phyloP scores from a whole-genome alignment of 2,329 filamentous ascomycete genomes.

The Didymella pinodella region DNA sequence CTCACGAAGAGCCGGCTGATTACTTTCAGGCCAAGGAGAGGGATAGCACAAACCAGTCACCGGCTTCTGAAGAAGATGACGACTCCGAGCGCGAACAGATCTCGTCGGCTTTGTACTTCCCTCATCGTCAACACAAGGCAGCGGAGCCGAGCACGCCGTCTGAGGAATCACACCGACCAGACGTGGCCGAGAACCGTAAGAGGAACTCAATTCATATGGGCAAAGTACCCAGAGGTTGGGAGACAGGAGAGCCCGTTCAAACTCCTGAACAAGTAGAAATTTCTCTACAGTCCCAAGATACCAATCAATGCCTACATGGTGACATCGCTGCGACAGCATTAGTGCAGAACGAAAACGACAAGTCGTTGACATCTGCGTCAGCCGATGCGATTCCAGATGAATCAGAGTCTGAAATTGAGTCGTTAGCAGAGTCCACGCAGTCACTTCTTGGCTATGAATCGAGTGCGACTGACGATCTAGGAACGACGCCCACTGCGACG shows the following conservation, averaged over 20 bases:
- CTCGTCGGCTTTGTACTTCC: slow-evolving; percentile 83
- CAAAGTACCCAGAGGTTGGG: slow-evolving; percentile 41
- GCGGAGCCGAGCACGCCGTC: slow-evolving; percentile 47
- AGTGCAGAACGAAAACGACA: slow-evolving; percentile 50
- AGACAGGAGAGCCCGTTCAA: slow-evolving; percentile 41
- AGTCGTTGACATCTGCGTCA: slow-evolving; percentile 46
- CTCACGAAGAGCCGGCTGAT: slow-evolving; percentile 34
- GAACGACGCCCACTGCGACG: slow-evolving; percentile 50
- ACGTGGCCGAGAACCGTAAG: slow-evolving; percentile 37
- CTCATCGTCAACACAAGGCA: slow-evolving; percentile 68
- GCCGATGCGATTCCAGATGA: slow-evolving; percentile 46
- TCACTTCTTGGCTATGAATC: slow-evolving; percentile 60
- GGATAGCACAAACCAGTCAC: slow-evolving; percentile 35
- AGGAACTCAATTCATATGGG: slow-evolving; percentile 37
- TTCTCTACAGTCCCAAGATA: slow-evolving; percentile 66
- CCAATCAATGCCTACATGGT: slow-evolving; percentile 68
- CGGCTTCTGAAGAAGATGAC: slow-evolving; percentile 58
- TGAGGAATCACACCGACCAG: slow-evolving; percentile 36
- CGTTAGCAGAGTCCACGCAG: slow-evolving; percentile 53
- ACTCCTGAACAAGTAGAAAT: slow-evolving; percentile 66
- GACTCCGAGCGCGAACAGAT: slow-evolving; percentile 84
- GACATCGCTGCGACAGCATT: slow-evolving; percentile 58
- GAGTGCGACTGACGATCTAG: slow-evolving; percentile 62
- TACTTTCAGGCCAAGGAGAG: slow-evolving; percentile 41
- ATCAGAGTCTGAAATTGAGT: slow-evolving; percentile 55